Evolutionary conservation across 345 rosid genomes (phyloP), one percentile per base, ranked within the genome.

Genomic region (Eucalyptus curtisii): DNA sequence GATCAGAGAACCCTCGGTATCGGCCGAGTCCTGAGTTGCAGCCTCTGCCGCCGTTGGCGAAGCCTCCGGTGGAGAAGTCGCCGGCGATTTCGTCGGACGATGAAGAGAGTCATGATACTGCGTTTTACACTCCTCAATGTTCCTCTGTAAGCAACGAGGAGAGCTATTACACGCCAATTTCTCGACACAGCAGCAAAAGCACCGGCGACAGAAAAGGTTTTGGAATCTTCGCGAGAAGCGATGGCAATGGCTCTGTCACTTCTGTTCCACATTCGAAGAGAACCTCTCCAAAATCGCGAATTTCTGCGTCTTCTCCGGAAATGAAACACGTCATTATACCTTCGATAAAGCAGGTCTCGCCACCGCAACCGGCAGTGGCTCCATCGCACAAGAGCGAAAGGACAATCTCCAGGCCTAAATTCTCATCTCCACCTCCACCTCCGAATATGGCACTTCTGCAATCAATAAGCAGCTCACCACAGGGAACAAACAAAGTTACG

Each of bases 1-100:
- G 95, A 92, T 96, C 98, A 14, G 99, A 97, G 48, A 50, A 50
- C n/a, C 66, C 66, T 68, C 94, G 98, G 33, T 97, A 97, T 86
- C 88, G 99, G 45, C 99, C 99, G 6, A 97, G 99, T 68, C 99
- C 99, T 3, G 99, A 97, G 59, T 93, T 97, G 91, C 99, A 96
- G 90, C 99, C 99, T 44, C 93, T 97, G 71, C 99, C 99, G 4
- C 99, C 97, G 49, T 88, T 96, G 90, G 87, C 95, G 31, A 93
- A 91, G 89, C 94, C 95, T 47, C 94, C 95, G 48, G 86, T 89
- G 24, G 93, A 88, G 12, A 92, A 92, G 90, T 94, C 96, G 6
- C 82, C 90, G 88, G 88, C 94, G 40, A 90, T 91, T 37, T 93
- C 99, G 13, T 92, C 97, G 4, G 95, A 92, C 2, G 89, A 88